Percentiles rank a stretch among this genome's conserved stretches.
Conservation (phyloP, 176 grass and related monocot species). For the Eleusine coracana region DNA sequence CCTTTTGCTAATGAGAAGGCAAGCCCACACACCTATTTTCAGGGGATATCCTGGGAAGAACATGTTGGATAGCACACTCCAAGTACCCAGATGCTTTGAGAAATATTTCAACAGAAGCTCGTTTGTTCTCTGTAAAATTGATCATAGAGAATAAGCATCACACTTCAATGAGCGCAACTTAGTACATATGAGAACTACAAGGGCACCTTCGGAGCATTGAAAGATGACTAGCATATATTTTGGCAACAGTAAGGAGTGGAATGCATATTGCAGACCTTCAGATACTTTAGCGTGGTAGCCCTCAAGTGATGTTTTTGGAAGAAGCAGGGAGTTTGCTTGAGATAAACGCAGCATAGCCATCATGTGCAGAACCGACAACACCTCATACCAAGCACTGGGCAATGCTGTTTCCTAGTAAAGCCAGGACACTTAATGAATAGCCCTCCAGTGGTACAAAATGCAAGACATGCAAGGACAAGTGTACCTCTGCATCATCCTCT, state of each 20-base stretch:
- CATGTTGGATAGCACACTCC: slow-evolving; percentile 73
- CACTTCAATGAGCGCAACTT: background rate
- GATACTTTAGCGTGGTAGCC: slow-evolving; percentile 79
- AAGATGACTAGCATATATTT: background rate
- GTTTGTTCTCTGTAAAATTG: slow-evolving; percentile 65
- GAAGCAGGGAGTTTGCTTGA: slow-evolving; percentile 74
- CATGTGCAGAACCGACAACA: slow-evolving; percentile 78
- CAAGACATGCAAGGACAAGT: background rate
- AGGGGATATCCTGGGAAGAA: slow-evolving; percentile 73
- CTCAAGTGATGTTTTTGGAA: slow-evolving; percentile 77
- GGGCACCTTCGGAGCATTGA: background rate
- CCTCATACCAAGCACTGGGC: slow-evolving; percentile 92
- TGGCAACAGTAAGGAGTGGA: slow-evolving; percentile 5
- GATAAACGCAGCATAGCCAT: slow-evolving; percentile 75
- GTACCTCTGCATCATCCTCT: slow-evolving; percentile 85
- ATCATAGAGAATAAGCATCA: slow-evolving; percentile 14
- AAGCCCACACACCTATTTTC: slow-evolving; percentile 64
- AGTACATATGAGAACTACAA: slow-evolving; percentile 1
- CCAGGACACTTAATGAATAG: slow-evolving; percentile 12
- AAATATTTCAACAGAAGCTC: slow-evolving; percentile 72
- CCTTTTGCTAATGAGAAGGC: slow-evolving; percentile 17
- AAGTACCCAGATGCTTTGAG: slow-evolving; percentile 89
- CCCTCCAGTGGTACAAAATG: slow-evolving; percentile 1
- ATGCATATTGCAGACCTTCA: slow-evolving; percentile 58
- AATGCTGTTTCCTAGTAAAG: slow-evolving; percentile 63